Evolutionary conservation across 169 alveolate species (phyloP), one percentile per base, ranked within the genome.

Genomic region (Plasmodium coatneyi): DNA sequence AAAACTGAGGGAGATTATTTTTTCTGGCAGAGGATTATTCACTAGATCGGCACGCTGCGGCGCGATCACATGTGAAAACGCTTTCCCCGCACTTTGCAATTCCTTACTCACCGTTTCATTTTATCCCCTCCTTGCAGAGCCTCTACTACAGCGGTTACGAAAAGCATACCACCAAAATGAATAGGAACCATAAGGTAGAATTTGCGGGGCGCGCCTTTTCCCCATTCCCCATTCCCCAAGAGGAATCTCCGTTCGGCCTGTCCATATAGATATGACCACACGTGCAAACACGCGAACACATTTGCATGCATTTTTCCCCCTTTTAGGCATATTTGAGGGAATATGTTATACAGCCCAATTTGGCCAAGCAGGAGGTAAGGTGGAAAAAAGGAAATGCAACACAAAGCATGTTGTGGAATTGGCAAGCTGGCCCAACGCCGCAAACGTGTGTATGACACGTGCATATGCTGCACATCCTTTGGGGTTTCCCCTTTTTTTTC

Each of bases 151-250:
- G 66, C 66, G 84, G 84, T 10, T 30, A 12, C 43, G 93, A 84
- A 14, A 84, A 84, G 49, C 93, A 84, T 52, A 28, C 52, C 60
- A 72, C 56, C 82, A 84, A 84, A 74, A 84, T 84, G 84, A 84
- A 46, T 36, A 84, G 74, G 46, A 41, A 34, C 16, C 93, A 84
- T 19, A 9, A 72, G 83, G 93, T 84, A 84, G 22, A 72, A 66
- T 25, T 22, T 74, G 3, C 25, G 25, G 22, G 5, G 19, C 36
- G 12, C 19, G 32, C n/a, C 10, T 28, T 43, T 28, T 84, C 16
- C 16, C 39, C 39, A 32, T 39, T 12, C 49, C 34, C 5, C 56
- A 41, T 41, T 12, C 56, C 56, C 56, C 19, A 1, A 3, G 56
- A 12, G 5, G 56, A 46, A 5, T 10, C 19, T 46, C 19, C 76